These are phyloP conservation scores for Pichia manshurica DNA, from an alignment of 805 yeast genomes.

Conservation along the genomic window DNA sequence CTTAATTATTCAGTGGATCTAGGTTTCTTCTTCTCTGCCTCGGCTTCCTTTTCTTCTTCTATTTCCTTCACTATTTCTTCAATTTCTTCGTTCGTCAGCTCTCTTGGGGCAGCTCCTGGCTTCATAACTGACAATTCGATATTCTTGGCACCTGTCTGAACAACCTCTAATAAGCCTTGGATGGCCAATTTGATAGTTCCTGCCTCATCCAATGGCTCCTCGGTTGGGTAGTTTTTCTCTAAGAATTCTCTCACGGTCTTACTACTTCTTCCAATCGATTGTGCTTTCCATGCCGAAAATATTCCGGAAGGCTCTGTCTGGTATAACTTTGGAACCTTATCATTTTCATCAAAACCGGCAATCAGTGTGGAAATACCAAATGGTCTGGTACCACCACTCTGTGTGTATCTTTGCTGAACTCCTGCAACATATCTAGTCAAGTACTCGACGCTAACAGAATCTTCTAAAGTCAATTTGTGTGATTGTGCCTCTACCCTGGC, in stretches of 20 bases:
- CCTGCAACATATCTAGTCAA: slow-evolving; percentile 95
- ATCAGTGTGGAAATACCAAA: slow-evolving; percentile 93
- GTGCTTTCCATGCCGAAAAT: slow-evolving; percentile 96
- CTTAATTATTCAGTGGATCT: slow-evolving; percentile 23
- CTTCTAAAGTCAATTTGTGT: slow-evolving; percentile 88
- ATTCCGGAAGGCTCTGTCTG: slow-evolving; percentile 98
- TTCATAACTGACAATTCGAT: slow-evolving; percentile 87
- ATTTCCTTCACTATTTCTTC: slow-evolving; percentile 71
- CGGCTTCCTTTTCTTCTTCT: slow-evolving; percentile 82
- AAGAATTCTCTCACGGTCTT: slow-evolving; percentile 93
- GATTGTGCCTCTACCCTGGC: slow-evolving; percentile 97
- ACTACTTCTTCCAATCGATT: slow-evolving; percentile 90
- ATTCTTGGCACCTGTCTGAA: slow-evolving; percentile 95
- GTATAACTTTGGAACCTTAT: slow-evolving; percentile 72
- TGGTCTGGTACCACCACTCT: slow-evolving; percentile 97
- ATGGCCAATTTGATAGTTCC: slow-evolving; percentile 77
- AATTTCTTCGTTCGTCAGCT: slow-evolving; percentile 64
- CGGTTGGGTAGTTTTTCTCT: slow-evolving; percentile 67
- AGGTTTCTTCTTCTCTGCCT: slow-evolving; percentile 67
- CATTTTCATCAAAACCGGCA: slow-evolving; percentile 92
- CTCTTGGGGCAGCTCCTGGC: slow-evolving; percentile 55
- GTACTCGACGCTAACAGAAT: slow-evolving; percentile 86
- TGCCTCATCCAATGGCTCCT: slow-evolving; percentile 42
- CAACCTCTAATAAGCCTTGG: slow-evolving; percentile 87
- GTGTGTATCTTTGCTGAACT: slow-evolving; percentile 94